Base-by-base conservation (phyloP, 2,329 filamentous ascomycete genomes). In the Colletotrichum karsti region DNA sequence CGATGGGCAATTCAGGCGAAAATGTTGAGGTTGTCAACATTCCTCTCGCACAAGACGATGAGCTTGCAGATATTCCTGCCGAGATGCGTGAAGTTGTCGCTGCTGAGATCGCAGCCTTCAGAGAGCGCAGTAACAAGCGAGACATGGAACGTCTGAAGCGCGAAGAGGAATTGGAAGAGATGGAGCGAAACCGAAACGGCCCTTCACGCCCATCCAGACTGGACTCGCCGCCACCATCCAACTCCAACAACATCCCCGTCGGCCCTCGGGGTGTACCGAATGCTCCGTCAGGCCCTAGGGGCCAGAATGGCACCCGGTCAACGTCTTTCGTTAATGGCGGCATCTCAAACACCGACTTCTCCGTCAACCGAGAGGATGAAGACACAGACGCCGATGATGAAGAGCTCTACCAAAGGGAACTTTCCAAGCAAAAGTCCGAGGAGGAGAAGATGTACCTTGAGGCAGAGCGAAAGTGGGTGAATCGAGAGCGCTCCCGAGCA, bases 1-100 rank as follows among this genome's bases (percentile, higher is more conserved):
- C 83, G 5, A 96, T 95, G 93, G 86, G 86, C 51, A 91, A 93
- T 69, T 87, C 85, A 1, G 89, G 89, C 41, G 90, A 90, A 35
- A 88, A 90, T 61, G 90, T 93, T 6, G 94, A 97, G 78, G 91
- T 98, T 41, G 91, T 97, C 71, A 97, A 95, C 65, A 97, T 98
- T 67, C 92, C 94, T 4, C 86, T 97, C 33, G 90, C 91, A 1
- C 89, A 92, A 58, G 96, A 99, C 70, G 97, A 99, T 75, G 96
- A 99, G 76, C 85, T 99, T 30, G 92, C 95, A 20, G 96, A 99
- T 74, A 98, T 99, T 53, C 96, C 96, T 0, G 92, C 93, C 1
- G 96, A 98, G 77, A 97, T 97, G 94, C 91, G 96, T 24, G 96
- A 97, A 77, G 95, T 94, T 0, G 96, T 99, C 15, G 93, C 96